Percentiles rank a stretch among this genome's conserved stretches.
Evolutionary conservation across 768 basidiomycete genomes (phyloP).

Genomic region (Rhodosporidiobolus odoratus): DNA sequence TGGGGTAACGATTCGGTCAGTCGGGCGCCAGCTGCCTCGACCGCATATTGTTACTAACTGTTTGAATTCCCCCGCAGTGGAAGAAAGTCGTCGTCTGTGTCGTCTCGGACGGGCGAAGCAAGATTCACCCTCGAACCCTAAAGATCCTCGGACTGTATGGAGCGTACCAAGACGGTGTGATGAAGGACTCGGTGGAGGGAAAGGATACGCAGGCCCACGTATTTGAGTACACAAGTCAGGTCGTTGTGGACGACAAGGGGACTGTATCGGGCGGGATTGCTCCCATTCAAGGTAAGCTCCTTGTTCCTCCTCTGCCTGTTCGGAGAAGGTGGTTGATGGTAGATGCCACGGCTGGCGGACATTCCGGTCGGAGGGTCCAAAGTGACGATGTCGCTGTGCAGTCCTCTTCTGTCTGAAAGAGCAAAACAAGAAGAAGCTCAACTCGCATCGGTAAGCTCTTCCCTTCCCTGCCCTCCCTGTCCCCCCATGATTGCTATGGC

Average conservation of each 20-base stretch:
- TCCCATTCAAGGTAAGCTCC: slow-evolving; percentile 60
- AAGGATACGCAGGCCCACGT: slow-evolving; percentile 61
- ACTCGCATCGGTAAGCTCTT: slow-evolving; percentile 59
- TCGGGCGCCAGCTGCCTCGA: no score
- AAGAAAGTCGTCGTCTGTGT: slow-evolving; percentile 48
- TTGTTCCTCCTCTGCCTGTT: neutral
- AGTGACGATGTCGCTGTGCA: neutral
- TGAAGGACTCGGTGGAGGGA: slow-evolving; percentile 51
- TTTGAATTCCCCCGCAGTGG: no score
- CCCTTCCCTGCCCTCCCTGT: neutral
- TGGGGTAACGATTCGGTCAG: slow-evolving; percentile 45
- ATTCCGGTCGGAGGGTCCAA: no score
- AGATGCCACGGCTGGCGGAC: no score
- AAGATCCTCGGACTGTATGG: slow-evolving; percentile 77
- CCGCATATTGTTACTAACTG: no score
- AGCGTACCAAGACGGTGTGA: slow-evolving; percentile 41
- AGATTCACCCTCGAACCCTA: slow-evolving; percentile 55
- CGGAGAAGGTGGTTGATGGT: no score
- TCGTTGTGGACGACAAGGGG: slow-evolving; percentile 71
- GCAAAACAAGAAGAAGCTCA: slow-evolving; percentile 35
- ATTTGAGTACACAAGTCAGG: slow-evolving; percentile 82
- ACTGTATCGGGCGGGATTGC: slow-evolving; percentile 72
- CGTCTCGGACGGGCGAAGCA: slow-evolving; percentile 48
- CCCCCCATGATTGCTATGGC: neutral
- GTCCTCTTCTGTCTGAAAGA: slow-evolving; percentile 18